Evolutionary conservation across 768 basidiomycete species (phyloP).

Genomic region (Leccinum uliginosum): DNA sequence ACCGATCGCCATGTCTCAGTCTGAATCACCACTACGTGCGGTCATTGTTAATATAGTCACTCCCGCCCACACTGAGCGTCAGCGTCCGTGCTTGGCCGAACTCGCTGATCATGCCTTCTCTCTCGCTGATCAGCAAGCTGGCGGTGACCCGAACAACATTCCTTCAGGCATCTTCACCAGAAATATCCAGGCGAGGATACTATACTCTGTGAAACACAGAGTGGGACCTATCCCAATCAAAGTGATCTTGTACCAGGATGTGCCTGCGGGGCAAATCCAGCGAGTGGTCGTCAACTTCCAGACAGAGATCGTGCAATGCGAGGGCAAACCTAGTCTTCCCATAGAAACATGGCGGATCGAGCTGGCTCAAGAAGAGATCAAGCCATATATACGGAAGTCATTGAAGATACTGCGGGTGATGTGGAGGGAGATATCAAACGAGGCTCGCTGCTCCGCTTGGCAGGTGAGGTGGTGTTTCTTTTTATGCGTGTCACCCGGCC

Average conservation of each 20-base stretch:
- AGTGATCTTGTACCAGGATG: constrained; percentile 13
- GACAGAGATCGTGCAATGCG: too few species aligned
- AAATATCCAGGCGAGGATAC: constrained; percentile 15
- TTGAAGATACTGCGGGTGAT: too few species aligned
- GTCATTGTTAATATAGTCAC: constrained; percentile 15
- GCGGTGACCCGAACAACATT: background rate
- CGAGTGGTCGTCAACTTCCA: constrained; percentile 2
- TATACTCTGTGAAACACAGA: constrained; percentile 7
- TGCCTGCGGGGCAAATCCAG: constrained; percentile 3
- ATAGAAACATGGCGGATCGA: too few species aligned
- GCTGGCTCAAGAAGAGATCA: too few species aligned
- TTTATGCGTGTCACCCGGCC: too few species aligned
- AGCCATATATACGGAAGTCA: too few species aligned
- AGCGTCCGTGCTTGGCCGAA: constrained; percentile 12
- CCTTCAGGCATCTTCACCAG: background rate
- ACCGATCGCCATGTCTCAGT: constrained; percentile 9
- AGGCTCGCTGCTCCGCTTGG: too few species aligned
- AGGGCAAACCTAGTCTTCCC: too few species aligned
- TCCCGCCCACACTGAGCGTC: background rate
- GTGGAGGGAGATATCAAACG: too few species aligned
- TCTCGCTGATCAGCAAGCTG: constrained; percentile 6
- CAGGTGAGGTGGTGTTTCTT: too few species aligned
- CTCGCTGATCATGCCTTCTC: constrained; percentile 20
- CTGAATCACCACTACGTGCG: constrained; percentile 6
- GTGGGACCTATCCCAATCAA: constrained; percentile 6